Evolutionary conservation across 805 yeast species (phyloP).

Genomic region (Komagataella phaffii): DNA sequence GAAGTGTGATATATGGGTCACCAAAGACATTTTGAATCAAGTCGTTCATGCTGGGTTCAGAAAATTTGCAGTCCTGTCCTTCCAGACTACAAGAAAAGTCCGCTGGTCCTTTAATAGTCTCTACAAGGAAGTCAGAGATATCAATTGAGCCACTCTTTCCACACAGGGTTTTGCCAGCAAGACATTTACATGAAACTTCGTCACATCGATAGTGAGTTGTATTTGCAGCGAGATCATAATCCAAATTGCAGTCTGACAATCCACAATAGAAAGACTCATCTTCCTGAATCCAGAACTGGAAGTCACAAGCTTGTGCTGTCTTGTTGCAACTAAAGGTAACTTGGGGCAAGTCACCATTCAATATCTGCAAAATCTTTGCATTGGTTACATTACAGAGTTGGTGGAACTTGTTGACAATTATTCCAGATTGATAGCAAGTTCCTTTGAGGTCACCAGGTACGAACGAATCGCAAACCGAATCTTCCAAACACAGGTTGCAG

Average conservation of each 20-base stretch:
- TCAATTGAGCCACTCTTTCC: constrained; percentile 92
- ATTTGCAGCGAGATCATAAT: constrained; percentile 48
- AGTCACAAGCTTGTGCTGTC: constrained; percentile 54
- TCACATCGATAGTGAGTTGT: constrained; percentile 69
- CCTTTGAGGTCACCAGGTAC: constrained; percentile 79
- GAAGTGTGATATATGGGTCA: constrained; percentile 76
- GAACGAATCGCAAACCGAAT: constrained; percentile 69
- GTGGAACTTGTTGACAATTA: constrained; percentile 64
- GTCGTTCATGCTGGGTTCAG: constrained; percentile 94
- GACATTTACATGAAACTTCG: constrained; percentile 71
- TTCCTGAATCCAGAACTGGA: constrained; percentile 94
- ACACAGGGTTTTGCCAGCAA: constrained; percentile 88
- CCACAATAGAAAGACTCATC: constrained; percentile 86
- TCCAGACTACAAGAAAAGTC: constrained; percentile 70
- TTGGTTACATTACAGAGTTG: constrained; percentile 95
- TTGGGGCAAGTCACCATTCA: constrained; percentile 76
- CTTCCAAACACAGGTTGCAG: constrained; percentile 72
- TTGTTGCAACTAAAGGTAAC: constrained; percentile 84
- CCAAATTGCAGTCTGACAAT: constrained; percentile 56
- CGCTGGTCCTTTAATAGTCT: constrained; percentile 89
- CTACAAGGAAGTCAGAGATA: constrained; percentile 81
- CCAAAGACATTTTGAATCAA: constrained; percentile 86
- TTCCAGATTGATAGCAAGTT: constrained; percentile 80
- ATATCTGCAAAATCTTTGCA: constrained; percentile 66
- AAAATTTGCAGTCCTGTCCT: constrained; percentile 54